Evolutionary conservation across 139 green algal genomes (phyloP).

Genomic region (Haematococcus lacustris): DNA sequence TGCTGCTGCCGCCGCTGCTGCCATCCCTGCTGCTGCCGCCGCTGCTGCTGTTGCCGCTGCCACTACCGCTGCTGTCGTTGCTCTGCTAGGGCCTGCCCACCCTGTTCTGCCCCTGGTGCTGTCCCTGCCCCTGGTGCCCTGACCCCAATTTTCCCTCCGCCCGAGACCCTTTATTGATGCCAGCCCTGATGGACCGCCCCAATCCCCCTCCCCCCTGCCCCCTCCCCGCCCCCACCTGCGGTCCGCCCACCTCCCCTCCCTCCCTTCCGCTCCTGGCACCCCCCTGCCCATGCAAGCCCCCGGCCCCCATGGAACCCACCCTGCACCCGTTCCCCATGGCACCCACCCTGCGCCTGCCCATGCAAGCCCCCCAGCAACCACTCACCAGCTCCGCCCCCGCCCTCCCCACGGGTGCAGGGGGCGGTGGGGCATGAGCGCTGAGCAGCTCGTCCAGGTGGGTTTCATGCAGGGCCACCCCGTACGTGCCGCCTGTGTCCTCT

Average conservation of each 20-base stretch:
- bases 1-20: too few relatives aligned
- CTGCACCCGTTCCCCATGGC: background rate
- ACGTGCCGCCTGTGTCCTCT: slow-evolving; percentile 76
- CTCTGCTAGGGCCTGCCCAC: too few relatives aligned
- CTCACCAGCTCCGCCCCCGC: slow-evolving; percentile 43
- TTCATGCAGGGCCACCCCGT: slow-evolving; percentile 67
- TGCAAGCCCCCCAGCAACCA: slow-evolving; percentile 26
- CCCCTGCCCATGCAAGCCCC: background rate
- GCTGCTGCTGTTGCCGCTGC: too few relatives aligned
- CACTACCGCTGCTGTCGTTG: too few relatives aligned
- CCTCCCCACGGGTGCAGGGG: slow-evolving; percentile 30
- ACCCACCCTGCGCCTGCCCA: background rate
- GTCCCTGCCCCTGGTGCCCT: too few relatives aligned
- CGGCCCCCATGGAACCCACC: background rate
- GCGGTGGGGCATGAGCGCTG: slow-evolving; percentile 54
- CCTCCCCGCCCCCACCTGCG: background rate
- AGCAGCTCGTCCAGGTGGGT: slow-evolving; percentile 62
- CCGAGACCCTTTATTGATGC: too few relatives aligned
- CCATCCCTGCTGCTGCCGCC: too few relatives aligned
- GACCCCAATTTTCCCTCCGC: too few relatives aligned
- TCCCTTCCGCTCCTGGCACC: background rate
- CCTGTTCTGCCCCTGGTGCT: too few relatives aligned
- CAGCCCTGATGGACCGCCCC: background rate
- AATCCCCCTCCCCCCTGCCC: background rate
- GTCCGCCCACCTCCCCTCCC: background rate